phyloP scores from a whole-genome alignment of 2,329 filamentous ascomycete species.

The Monosporascus sp. region DNA sequence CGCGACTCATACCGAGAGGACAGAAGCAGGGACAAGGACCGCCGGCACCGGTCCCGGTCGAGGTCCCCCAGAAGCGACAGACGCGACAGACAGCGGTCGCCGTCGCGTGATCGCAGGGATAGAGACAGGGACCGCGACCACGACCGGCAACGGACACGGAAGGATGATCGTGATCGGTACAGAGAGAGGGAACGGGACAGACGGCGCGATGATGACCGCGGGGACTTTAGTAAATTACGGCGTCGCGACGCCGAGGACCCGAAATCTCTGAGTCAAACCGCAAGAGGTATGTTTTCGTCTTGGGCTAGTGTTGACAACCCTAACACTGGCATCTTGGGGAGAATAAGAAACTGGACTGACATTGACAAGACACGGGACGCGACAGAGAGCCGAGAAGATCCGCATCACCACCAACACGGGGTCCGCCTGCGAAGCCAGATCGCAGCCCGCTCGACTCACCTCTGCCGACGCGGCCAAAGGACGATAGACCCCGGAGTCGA shows the following conservation, averaged over 20 bases:
- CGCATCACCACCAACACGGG: conserved; percentile 15
- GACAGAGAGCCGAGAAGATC: conserved; percentile 18
- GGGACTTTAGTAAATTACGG: conserved; percentile 7
- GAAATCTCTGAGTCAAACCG: conserved; percentile 4
- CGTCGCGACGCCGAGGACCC: conserved; percentile 12
- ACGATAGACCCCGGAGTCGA: conserved; percentile 8
- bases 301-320: neutral
- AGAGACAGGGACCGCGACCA: conserved; percentile 34
- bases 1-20: conserved; percentile 25
- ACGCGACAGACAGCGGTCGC: conserved; percentile 27
- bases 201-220: conserved; percentile 17
- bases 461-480: conserved; percentile 23
- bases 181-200: conserved; percentile 22
- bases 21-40: conserved; percentile 23
- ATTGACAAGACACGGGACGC: conserved; percentile 9
- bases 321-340: neutral
- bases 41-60: conserved; percentile 17
- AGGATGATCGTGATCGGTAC: conserved; percentile 27
- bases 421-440: conserved; percentile 12
- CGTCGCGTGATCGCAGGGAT: conserved; percentile 30
- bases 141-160: conserved; percentile 31
- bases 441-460: conserved; percentile 20
- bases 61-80: conserved; percentile 24
- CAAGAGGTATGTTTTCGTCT: conserved; percentile 12
- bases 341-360: conserved; percentile 4